Conservation (phyloP, 2,329 filamentous ascomycete genomes). For the Pseudopyricularia javanii region DNA sequence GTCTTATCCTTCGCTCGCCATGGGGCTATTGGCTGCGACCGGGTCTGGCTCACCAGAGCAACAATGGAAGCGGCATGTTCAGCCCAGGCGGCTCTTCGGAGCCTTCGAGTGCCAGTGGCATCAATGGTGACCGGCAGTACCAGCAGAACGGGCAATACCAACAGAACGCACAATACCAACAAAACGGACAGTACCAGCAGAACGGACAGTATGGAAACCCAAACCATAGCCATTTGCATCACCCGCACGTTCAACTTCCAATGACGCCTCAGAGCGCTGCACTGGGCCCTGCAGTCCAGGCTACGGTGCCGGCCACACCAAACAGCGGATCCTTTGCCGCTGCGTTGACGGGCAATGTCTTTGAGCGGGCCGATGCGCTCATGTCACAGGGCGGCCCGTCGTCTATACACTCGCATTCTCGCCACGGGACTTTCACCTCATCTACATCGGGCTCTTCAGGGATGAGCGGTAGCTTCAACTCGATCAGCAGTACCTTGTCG, state of each 20-base stretch:
- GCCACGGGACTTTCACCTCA: constrained; percentile 44
- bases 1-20: constrained; percentile 51
- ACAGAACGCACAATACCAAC: too few relatives aligned
- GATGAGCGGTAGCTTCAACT: constrained; percentile 30
- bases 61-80: not conserved
- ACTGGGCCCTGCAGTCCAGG: constrained; percentile 78
- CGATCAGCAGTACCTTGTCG: constrained; percentile 16
- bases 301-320: constrained; percentile 67
- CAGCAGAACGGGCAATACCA: not conserved
- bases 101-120: not conserved
- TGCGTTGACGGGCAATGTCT: constrained; percentile 45
- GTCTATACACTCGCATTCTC: constrained; percentile 25
- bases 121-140: not conserved
- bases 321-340: constrained; percentile 42
- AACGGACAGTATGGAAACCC: not conserved
- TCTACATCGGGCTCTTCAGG: constrained; percentile 39
- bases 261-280: constrained; percentile 86
- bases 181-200: not conserved
- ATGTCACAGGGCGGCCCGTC: constrained; percentile 45
- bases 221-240: not conserved
- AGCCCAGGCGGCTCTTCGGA: not conserved
- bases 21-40: constrained; percentile 34
- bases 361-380: constrained; percentile 45
- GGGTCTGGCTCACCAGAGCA: not conserved
- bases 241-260: constrained; percentile 36